Percentiles rank a stretch among this genome's conserved stretches.
phyloP scores from a whole-genome alignment of 768 basidiomycete genomes.

The Lactarius pseudohatsudake region DNA sequence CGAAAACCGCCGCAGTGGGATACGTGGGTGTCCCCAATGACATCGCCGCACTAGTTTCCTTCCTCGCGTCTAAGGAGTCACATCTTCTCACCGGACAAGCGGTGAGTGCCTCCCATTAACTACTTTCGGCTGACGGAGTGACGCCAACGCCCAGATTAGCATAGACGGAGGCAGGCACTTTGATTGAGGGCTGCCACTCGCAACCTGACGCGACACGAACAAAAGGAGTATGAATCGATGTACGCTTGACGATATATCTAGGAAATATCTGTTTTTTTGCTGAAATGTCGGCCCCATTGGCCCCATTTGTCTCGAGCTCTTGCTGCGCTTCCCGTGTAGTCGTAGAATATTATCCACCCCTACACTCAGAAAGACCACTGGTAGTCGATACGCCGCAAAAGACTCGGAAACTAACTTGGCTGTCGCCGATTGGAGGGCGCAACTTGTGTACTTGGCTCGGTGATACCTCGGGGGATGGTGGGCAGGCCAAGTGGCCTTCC shows the following conservation, averaged over 20 bases:
- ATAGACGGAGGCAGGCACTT: constrained; percentile 27
- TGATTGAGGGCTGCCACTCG: constrained; percentile 3
- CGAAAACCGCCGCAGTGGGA: constrained; percentile 28
- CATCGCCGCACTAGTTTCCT: constrained; percentile 36
- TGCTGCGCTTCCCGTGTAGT: too few relatives aligned
- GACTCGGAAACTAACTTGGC: background rate
- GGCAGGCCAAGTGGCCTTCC: background rate
- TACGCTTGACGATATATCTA: background rate
- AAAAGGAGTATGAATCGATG: background rate
- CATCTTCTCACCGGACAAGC: constrained; percentile 35
- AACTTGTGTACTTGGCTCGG: background rate
- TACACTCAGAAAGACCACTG: background rate
- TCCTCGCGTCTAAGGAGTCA: constrained; percentile 37
- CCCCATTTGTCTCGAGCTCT: too few relatives aligned
- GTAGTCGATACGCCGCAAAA: background rate
- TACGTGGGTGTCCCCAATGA: constrained; percentile 31
- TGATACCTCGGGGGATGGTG: background rate
- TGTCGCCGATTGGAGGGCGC: background rate
- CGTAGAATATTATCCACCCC: too few relatives aligned
- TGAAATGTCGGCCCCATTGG: background rate
- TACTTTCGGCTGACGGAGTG: constrained; percentile 4
- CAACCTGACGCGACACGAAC: background rate
- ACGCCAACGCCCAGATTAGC: constrained; percentile 13
- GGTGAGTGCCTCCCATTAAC: constrained; percentile 13
- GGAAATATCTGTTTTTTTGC: background rate